Conservation (phyloP, 306 rosid species). For the Acacia crassicarpa region DNA sequence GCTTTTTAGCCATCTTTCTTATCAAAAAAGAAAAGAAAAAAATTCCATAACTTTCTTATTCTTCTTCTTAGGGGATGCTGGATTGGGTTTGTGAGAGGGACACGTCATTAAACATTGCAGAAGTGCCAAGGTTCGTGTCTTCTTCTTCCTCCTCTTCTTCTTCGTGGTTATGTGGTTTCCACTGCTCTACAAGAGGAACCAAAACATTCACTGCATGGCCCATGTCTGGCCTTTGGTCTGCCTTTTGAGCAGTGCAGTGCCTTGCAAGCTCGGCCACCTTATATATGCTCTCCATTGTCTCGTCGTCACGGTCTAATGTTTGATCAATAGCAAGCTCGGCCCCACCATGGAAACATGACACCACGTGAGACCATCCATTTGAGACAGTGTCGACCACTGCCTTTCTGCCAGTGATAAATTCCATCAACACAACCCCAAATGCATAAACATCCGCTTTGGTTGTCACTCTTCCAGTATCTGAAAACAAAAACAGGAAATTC, state of each 20-base stretch:
- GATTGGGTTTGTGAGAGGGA: constrained; percentile 76
- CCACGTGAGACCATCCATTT: constrained; percentile 76
- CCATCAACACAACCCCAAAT: constrained; percentile 88
- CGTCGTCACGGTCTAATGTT: constrained; percentile 71
- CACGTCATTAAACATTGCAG: too few relatives aligned
- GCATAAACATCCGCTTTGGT: constrained; percentile 89
- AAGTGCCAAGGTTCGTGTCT: too few relatives aligned
- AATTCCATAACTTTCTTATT: too few relatives aligned
- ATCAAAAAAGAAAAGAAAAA: too few relatives aligned
- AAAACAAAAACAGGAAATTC: constrained; percentile 18
- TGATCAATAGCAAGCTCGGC: constrained; percentile 77
- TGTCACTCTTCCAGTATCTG: constrained; percentile 91
- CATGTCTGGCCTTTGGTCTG: constrained; percentile 91
- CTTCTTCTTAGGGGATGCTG: constrained; percentile 78
- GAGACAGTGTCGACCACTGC: constrained; percentile 78
- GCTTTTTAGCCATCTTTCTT: too few relatives aligned
- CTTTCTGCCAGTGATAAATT: constrained; percentile 69
- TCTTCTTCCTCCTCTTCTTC: too few relatives aligned
- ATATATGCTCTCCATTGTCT: constrained; percentile 85
- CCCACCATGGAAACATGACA: constrained; percentile 74
- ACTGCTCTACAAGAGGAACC: constrained; percentile 79
- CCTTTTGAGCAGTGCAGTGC: constrained; percentile 85
- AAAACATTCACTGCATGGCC: constrained; percentile 85
- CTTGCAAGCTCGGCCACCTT: constrained; percentile 85
- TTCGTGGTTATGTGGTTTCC: constrained; percentile 70